Evolutionary conservation across 495 filamentous ascomycete genomes (phyloP).

Genomic region (Pyrenula aspistea): DNA sequence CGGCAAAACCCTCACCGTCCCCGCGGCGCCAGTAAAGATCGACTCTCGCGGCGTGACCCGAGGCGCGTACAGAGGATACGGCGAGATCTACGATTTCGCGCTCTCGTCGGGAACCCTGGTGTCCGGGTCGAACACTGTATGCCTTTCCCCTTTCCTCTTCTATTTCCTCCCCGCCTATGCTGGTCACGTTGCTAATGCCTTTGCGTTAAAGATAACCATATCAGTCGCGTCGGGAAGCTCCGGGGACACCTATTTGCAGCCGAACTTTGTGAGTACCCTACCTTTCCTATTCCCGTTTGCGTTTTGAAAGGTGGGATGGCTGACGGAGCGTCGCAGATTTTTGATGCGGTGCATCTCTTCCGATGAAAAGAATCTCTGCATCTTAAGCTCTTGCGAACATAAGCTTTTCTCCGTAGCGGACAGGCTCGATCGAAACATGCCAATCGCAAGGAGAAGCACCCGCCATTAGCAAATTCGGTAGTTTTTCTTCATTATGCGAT

Average conservation of each 20-base stretch:
- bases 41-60: slow-evolving; percentile 52
- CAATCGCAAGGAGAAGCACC: too few relatives aligned
- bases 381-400: too few relatives aligned
- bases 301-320: not conserved
- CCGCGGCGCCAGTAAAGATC: slow-evolving; percentile 48
- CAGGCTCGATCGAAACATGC: too few relatives aligned
- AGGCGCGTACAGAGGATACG: slow-evolving; percentile 48
- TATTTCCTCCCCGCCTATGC: too few relatives aligned
- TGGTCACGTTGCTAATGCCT: not conserved
- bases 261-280: slow-evolving; percentile 46
- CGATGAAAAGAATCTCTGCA: too few relatives aligned
- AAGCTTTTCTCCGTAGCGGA: too few relatives aligned
- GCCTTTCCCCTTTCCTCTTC: not conserved
- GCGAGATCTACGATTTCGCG: slow-evolving; percentile 47
- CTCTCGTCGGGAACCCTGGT: slow-evolving; percentile 45
- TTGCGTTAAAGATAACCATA: slow-evolving; percentile 34
- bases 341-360: slow-evolving; percentile 44
- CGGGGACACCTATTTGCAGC: slow-evolving; percentile 39
- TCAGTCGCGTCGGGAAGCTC: slow-evolving; percentile 45
- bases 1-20: slow-evolving; percentile 29
- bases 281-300: not conserved
- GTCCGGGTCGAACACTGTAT: slow-evolving; percentile 42
- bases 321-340: slow-evolving; percentile 25
- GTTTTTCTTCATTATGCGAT: too few relatives aligned
- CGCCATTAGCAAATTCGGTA: too few relatives aligned